phyloP scores from a whole-genome alignment of 331 rosid genomes.

The Telfairia occidentalis region DNA sequence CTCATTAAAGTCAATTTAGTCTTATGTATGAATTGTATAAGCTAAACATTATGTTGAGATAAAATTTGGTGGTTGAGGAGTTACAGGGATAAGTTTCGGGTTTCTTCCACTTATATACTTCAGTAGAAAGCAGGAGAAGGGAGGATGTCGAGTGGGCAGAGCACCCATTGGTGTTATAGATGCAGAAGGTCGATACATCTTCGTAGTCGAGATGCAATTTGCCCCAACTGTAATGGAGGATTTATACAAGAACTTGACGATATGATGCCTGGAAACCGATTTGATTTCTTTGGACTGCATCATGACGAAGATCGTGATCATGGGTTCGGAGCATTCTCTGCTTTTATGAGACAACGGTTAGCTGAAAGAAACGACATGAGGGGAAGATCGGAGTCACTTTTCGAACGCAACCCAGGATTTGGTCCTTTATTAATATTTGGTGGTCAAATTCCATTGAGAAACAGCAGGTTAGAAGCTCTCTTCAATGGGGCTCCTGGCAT shows the following conservation, averaged over 20 bases:
- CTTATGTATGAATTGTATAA: neutral
- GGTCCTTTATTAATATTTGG: constrained; percentile 45
- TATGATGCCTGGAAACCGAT: constrained; percentile 24
- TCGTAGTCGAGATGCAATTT: constrained; percentile 26
- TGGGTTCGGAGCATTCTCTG: constrained; percentile 35
- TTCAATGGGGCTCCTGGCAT: constrained; percentile 39
- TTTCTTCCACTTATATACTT: neutral
- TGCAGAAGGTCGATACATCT: constrained; percentile 41
- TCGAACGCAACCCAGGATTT: constrained; percentile 37
- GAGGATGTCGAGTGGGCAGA: constrained; percentile 52
- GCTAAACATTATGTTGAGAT: constrained; percentile 2
- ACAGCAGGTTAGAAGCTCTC: constrained; percentile 27
- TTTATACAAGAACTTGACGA: constrained; percentile 55
- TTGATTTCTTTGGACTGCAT: constrained; percentile 17
- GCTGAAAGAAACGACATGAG: constrained; percentile 52
- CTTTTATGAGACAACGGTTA: constrained; percentile 43
- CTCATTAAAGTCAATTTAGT: neutral
- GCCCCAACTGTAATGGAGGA: constrained; percentile 60
- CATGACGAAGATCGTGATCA: constrained; percentile 31
- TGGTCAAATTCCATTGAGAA: constrained; percentile 39
- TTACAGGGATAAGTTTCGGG: neutral
- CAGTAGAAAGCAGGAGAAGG: constrained; percentile 1
- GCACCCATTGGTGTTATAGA: constrained; percentile 66
- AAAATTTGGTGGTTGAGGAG: neutral
- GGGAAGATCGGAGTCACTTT: constrained; percentile 37